Evolutionary conservation across 441 rosid species (phyloP).

Genomic region (Bruguiera hainesii): DNA sequence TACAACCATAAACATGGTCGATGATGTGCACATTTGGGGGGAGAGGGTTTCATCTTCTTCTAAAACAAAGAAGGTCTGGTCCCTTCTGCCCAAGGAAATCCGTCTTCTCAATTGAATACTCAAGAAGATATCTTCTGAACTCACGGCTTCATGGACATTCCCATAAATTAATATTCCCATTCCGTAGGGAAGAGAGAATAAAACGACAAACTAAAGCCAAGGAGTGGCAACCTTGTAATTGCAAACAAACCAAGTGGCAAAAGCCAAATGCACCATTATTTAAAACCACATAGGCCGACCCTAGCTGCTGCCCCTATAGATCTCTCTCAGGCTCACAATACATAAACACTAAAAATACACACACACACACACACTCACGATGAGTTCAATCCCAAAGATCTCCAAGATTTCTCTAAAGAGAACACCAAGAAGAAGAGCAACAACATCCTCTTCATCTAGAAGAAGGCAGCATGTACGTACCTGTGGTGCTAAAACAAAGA

Average conservation of each 20-base stretch:
- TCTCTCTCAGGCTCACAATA: neutral
- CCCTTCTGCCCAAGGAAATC: no score
- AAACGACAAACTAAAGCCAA: neutral
- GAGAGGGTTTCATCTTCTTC: no score
- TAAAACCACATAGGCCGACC: conserved; percentile 11
- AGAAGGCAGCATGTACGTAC: conserved; percentile 21
- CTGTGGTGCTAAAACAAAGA: conserved; percentile 8
- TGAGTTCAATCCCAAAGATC: conserved; percentile 25
- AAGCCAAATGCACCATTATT: conserved; percentile 22
- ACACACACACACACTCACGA: neutral
- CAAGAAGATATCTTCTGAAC: no score
- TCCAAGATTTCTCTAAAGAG: conserved; percentile 14
- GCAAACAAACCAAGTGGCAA: conserved; percentile 20
- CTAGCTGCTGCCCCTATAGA: neutral
- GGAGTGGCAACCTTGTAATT: conserved; percentile 29
- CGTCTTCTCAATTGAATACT: no score
- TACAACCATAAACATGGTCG: no score
- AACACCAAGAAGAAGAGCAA: conserved; percentile 11
- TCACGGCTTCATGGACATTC: no score
- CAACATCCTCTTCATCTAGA: neutral
- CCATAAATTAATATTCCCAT: no score
- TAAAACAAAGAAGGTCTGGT: no score
- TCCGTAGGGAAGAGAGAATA: neutral
- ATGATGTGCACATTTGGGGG: no score
- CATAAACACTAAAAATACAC: no score